Conservation (phyloP, 352 stramenopile genomes). For the Globisporangium carolinianum region DNA sequence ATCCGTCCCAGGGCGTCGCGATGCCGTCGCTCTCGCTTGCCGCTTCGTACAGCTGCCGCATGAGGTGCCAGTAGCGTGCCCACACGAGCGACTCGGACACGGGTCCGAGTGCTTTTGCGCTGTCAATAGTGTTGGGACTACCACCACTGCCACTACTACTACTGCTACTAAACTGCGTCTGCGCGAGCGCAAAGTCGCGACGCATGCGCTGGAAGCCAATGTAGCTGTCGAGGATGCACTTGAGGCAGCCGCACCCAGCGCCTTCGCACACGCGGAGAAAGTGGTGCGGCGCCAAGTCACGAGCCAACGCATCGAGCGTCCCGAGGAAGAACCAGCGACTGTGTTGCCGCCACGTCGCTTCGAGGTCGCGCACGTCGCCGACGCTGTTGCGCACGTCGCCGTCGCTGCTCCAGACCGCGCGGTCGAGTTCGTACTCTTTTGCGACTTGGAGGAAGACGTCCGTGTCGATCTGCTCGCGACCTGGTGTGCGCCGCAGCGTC, state of each 20-base stretch:
- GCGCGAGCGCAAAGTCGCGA: conserved; percentile 24
- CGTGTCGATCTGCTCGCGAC: conserved; percentile 44
- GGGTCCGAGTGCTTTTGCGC: not conserved
- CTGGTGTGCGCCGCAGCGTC: conserved; percentile 38
- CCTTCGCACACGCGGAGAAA: conserved; percentile 64
- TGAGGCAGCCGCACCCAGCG: conserved; percentile 70
- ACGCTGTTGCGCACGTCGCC: conserved; percentile 60
- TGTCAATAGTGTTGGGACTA: conserved; percentile 13
- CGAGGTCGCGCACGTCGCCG: conserved; percentile 55
- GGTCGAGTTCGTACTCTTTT: conserved; percentile 68
- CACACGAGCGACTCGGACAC: conserved; percentile 64
- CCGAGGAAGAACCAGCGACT: conserved; percentile 61
- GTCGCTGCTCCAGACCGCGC: conserved; percentile 60
- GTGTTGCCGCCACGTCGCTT: conserved; percentile 43
- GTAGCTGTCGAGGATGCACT: conserved; percentile 79
- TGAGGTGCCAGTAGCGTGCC: conserved; percentile 78
- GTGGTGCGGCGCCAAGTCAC: conserved; percentile 39
- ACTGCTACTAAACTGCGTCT: conserved; percentile 3
- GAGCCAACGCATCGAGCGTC: conserved; percentile 49
- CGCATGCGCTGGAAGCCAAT: conserved; percentile 76
- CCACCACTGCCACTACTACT: not conserved
- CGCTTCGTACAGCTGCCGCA: conserved; percentile 70
- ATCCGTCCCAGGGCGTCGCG: conserved; percentile 44
- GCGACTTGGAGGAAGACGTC: conserved; percentile 69
- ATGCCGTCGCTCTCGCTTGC: conserved; percentile 57